Percentiles rank a stretch among this genome's conserved stretches.
Evolutionary conservation across 2,329 filamentous ascomycete species (phyloP).

Genomic region (Alternaria brassicae): DNA sequence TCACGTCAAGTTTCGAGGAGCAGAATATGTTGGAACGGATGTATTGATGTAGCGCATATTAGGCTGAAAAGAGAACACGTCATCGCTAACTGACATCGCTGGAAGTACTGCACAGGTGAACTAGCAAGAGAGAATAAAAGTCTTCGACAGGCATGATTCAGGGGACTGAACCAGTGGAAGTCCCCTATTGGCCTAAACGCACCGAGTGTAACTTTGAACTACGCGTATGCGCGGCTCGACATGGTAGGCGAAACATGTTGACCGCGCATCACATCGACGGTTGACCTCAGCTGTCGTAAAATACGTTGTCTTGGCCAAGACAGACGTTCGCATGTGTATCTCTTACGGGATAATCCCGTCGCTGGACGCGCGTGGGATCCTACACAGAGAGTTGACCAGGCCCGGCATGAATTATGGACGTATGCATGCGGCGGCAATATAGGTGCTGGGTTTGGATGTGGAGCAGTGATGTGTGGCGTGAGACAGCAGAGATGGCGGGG

Average conservation of each 20-base stretch:
- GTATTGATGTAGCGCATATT: not conserved
- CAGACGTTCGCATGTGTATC: not conserved
- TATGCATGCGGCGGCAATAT: slow-evolving; percentile 9
- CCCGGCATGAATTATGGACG: not conserved
- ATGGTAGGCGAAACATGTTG: slow-evolving; percentile 6
- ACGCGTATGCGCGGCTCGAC: slow-evolving; percentile 2
- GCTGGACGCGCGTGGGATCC: slow-evolving; percentile 3
- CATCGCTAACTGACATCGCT: not conserved
- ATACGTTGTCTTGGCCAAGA: slow-evolving; percentile 4
- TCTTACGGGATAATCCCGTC: not conserved
- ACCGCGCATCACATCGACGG: slow-evolving; percentile 6
- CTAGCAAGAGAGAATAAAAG: not conserved
- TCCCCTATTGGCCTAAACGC: not conserved
- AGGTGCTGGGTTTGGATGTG: not conserved
- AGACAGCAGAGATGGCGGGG: not conserved
- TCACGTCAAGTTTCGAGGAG: not conserved
- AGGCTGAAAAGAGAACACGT: not conserved
- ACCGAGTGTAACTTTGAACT: not conserved
- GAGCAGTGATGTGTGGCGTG: not conserved
- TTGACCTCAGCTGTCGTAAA: slow-evolving; percentile 10
- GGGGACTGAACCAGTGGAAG: not conserved
- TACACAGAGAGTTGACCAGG: slow-evolving; percentile 3
- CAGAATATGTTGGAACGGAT: not conserved
- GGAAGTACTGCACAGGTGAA: not conserved
- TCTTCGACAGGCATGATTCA: not conserved